Evolutionary conservation across 2,329 filamentous ascomycete species (phyloP).

Genomic region (Trematosphaeria pertusa): DNA sequence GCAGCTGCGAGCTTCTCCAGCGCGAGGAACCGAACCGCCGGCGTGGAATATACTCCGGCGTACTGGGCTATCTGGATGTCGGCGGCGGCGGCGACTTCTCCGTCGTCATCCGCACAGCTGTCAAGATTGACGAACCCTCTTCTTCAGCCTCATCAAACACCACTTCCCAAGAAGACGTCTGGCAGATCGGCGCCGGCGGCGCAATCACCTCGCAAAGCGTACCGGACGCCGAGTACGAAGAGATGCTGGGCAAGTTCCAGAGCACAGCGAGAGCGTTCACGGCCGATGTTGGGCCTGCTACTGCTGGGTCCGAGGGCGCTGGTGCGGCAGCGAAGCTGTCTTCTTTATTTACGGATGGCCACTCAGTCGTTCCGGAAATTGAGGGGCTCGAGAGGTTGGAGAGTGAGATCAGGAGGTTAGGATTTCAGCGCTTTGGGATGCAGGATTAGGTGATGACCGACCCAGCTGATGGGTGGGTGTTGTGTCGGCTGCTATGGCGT

Average conservation of each 20-base stretch:
- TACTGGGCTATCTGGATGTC: constrained; percentile 88
- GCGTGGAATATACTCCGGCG: constrained; percentile 83
- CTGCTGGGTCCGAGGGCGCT: no score
- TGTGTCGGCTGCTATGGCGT: no score
- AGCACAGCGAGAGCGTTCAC: constrained; percentile 41
- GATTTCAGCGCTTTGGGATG: no score
- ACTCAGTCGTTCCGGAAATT: no score
- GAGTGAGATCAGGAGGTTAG: no score
- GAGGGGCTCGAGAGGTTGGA: no score
- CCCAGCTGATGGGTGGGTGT: no score
- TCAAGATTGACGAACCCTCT: constrained; percentile 50
- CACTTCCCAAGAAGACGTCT: constrained; percentile 60
- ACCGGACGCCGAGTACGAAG: constrained; percentile 80
- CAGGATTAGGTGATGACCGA: no score
- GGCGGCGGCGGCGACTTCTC: constrained; percentile 88
- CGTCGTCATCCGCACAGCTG: constrained; percentile 86
- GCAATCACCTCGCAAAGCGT: constrained; percentile 88
- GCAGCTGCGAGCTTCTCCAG: constrained; percentile 83
- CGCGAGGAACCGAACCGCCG: constrained; percentile 69
- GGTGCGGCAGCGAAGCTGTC: no score
- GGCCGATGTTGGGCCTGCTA: no score
- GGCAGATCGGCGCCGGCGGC: constrained; percentile 88
- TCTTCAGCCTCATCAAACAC: no score
- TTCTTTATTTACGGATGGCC: no score
- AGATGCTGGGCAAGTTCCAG: constrained; percentile 69